Evolutionary conservation across 371 early-diverging fungal genomes (phyloP), one percentile per base, ranked within the genome.

Genomic region (Parasitella parasitica): DNA sequence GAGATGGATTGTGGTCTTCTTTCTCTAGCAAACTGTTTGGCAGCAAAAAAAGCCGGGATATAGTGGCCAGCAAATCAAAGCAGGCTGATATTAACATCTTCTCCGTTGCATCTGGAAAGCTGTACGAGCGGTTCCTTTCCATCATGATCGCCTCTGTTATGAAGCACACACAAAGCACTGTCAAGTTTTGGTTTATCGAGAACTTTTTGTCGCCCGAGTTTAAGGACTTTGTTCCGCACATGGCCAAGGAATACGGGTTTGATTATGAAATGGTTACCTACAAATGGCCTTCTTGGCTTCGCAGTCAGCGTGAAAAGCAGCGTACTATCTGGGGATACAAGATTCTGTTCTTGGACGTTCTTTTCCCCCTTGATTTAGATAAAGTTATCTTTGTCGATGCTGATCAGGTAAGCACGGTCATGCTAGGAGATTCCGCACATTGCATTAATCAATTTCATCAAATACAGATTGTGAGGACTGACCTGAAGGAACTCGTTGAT

Each of bases 261-360:
- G 89, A 93, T 32, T 96, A 93, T 67, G 94, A 95, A 75, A 84
- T 97, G 58, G 92, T 97, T 18, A 94, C 97, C 0, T 97, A 97
- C 80, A 95, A 95, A 67, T 98, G 98, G 98, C 98, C 98, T 4
- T 89, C 93, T 34, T 98, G 97, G 97, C 82, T 98, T 15, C 83
- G 94, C 30, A 75, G 79, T 16, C 95, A 97, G 71, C 88, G 86
- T 0, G 97, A 96, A 72, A 97, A 97, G 71, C 97, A 98, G 74
- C 82, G 98, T 18, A 93, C 88, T 4, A 97, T 98, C 60, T 98
- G 98, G 98, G 98, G 95, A 51, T 97, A 97, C 85, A 98, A 98
- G 80, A 96, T 98, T 57, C 76, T 98, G 65, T 98, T 97, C 77
- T 76, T 98, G 59, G 98, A 98, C 74, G 97, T 97, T 36, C 75